Evolutionary conservation across 2,329 filamentous ascomycete species (phyloP).

Genomic region (Cladobotryum protrusum): DNA sequence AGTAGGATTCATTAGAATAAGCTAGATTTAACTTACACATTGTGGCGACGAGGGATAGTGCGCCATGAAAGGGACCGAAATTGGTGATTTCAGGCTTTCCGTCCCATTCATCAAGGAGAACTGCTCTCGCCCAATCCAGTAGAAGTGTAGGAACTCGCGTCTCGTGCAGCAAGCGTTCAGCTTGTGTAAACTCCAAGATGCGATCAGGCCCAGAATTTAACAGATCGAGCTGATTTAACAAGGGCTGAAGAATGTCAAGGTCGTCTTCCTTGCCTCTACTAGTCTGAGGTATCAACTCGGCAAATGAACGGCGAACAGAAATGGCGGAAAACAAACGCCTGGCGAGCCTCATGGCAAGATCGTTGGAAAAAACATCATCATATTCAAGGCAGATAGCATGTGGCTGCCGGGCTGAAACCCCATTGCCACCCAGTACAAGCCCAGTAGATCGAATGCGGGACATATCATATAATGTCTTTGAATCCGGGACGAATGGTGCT

Average conservation of each 20-base stretch:
- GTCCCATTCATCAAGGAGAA: constrained; percentile 77
- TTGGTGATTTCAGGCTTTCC: constrained; percentile 63
- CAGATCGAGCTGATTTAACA: constrained; percentile 50
- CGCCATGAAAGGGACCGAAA: constrained; percentile 68
- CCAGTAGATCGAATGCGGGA: constrained; percentile 54
- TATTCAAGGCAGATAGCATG: constrained; percentile 50
- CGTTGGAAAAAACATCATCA: constrained; percentile 57
- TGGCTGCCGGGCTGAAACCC: constrained; percentile 40
- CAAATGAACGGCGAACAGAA: constrained; percentile 44
- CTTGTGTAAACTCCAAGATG: constrained; percentile 41
- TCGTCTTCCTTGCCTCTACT: constrained; percentile 25
- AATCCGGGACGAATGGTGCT: constrained; percentile 44
- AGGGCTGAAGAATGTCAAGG: constrained; percentile 37
- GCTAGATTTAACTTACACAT: constrained; percentile 54
- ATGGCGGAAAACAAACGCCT: constrained; percentile 54
- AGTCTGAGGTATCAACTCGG: constrained; percentile 36
- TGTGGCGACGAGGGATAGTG: constrained; percentile 64
- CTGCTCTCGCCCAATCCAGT: constrained; percentile 66
- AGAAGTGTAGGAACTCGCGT: constrained; percentile 50
- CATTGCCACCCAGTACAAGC: constrained; percentile 41
- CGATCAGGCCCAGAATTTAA: constrained; percentile 39
- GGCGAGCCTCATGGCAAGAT: constrained; percentile 53
- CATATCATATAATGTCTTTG: constrained; percentile 49
- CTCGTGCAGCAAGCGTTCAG: constrained; percentile 51
- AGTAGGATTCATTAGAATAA: constrained; percentile 8